Evolutionary conservation across 192 early-diverging fungal species (phyloP), one percentile per base, ranked within the genome.

Genomic region (Rhizoclosmatium globosum): DNA sequence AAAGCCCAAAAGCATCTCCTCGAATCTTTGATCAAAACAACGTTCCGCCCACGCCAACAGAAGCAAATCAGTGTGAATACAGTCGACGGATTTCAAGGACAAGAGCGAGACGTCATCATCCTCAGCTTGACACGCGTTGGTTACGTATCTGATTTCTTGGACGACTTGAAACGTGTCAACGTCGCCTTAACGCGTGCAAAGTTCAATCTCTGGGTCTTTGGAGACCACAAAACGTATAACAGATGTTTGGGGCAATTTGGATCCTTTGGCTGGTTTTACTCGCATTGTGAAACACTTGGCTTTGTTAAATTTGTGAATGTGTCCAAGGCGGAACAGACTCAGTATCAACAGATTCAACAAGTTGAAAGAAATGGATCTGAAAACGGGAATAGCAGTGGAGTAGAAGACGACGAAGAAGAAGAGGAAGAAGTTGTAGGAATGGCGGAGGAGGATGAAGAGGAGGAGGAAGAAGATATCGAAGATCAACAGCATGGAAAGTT

Each of bases 201-300:
- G 45, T 74, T 38, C 42, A 74, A 64, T 64, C 17, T 74, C 19
- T 74, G 73, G 73, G 73, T 74, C 2, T 74, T 60, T 31, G 73
- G 73, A 9, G 73, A 74, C 44, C 38, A 64, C 11, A 19, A 59
- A 13, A 74, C 73, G 39, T 74, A 64, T 64, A 21, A 44, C 19
- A 74, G 62, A 9, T 43, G 73, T 64, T 13, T 74, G 73, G 73
- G 73, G 38, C 73, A 74, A 43, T 74, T 74, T 74, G 73, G 73
- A 44, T 62, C 58, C 45, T 74, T 74, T 64, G 73, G 73, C 31
- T 74, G 73, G 73, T 74, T 74, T 64, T 74, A 58, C 44, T n/a
- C n/a, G n/a, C 61, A 64, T 64, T 74, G 73, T 44, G 43, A 64
- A 7, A 41, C 61, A 23, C 11, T 21, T 9, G 73, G 73, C 42